These are phyloP conservation scores for Andrographis paniculata DNA, from an alignment of 305 asterid genomes.

Conservation along the genomic window DNA sequence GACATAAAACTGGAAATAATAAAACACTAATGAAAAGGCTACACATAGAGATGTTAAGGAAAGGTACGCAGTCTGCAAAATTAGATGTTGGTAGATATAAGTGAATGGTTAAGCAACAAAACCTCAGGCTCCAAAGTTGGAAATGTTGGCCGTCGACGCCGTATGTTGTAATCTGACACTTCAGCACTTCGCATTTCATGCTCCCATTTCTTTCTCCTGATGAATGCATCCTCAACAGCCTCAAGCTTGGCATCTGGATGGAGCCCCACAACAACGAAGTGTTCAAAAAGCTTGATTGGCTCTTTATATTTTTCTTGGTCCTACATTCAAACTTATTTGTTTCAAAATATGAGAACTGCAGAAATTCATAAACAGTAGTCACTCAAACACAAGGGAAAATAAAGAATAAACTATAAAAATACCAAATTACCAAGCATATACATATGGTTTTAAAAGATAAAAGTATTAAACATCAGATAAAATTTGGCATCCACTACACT, in stretches of 20 bases:
- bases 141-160: conserved; percentile 39
- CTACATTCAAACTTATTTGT: conserved; percentile 37
- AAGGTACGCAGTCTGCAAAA: too few species aligned
- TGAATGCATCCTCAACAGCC: conserved; percentile 70
- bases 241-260: conserved; percentile 81
- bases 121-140: conserved; percentile 88
- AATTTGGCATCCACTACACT: conserved; percentile 3
- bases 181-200: conserved; percentile 40
- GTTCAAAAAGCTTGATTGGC: conserved; percentile 76
- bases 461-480: conserved; percentile 4
- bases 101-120: conserved; percentile 18
- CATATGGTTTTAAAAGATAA: conserved; percentile 1
- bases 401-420: conserved; percentile 5
- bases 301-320: conserved; percentile 69
- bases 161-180: conserved; percentile 27
- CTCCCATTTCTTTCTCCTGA: conserved; percentile 59
- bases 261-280: conserved; percentile 76
- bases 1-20: conserved; percentile 2
- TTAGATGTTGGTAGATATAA: too few species aligned
- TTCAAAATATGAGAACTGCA: conserved; percentile 19
- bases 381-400: conserved; percentile 5
- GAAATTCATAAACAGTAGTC: conserved; percentile 15
- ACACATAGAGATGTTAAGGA: too few species aligned
- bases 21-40: conserved; percentile 5
- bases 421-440: conserved; percentile 5